These are phyloP conservation scores for Aphanocladium album DNA, from an alignment of 2,329 filamentous ascomycete species.

Conservation along the genomic window DNA sequence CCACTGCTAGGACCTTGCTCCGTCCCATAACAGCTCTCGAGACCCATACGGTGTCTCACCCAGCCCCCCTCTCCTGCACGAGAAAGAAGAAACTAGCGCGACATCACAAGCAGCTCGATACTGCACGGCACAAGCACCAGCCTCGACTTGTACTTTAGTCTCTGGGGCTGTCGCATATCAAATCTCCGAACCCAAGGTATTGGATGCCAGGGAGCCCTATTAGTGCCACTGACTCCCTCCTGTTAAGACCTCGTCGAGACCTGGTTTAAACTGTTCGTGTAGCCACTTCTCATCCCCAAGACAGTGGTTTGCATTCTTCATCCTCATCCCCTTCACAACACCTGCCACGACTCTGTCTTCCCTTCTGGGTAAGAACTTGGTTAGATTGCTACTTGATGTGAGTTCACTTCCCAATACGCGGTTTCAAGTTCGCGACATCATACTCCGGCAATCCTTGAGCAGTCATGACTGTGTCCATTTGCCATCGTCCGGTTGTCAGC, in stretches of 20 bases:
- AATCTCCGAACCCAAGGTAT: constrained; percentile 34
- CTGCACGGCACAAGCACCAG: constrained; percentile 28
- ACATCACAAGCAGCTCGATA: constrained; percentile 27
- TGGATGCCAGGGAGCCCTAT: constrained; percentile 25
- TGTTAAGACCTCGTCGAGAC: constrained; percentile 35
- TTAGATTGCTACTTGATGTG: constrained; percentile 57
- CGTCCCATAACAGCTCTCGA: constrained; percentile 28
- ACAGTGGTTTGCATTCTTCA: constrained; percentile 34
- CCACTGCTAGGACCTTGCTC: constrained; percentile 28
- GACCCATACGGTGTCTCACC: constrained; percentile 31
- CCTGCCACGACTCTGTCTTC: constrained; percentile 28
- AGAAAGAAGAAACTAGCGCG: constrained; percentile 30
- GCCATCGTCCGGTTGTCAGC: neutral
- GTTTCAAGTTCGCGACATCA: neutral
- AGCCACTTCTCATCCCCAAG: constrained; percentile 30
- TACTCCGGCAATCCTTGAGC: neutral
- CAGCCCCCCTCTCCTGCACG: constrained; percentile 25
- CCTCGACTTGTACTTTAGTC: constrained; percentile 25
- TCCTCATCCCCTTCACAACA: constrained; percentile 28
- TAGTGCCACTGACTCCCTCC: constrained; percentile 24
- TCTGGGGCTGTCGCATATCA: constrained; percentile 28
- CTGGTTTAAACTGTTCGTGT: constrained; percentile 29
- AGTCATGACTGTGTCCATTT: neutral
- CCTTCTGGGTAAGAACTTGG: constrained; percentile 25
- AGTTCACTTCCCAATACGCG: constrained; percentile 28